phyloP scores from a whole-genome alignment of 331 rosid species.

The Cydonia oblonga region DNA sequence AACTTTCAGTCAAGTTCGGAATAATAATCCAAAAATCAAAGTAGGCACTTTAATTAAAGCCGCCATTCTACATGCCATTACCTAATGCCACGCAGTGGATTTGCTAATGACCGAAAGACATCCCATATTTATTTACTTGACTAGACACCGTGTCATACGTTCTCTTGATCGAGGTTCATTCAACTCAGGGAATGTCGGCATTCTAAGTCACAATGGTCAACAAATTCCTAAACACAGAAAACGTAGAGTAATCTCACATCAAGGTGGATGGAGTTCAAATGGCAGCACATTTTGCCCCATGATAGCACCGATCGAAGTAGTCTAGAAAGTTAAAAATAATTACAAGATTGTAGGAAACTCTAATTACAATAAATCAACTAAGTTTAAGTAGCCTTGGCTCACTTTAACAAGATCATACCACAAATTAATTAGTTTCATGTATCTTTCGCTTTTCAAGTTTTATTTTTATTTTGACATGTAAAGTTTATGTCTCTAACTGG shows the following conservation, averaged over 20 bases:
- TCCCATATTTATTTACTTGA: background rate
- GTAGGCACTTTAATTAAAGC: background rate
- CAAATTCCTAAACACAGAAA: background rate
- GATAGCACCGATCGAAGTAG: background rate
- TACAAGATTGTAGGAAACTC: background rate
- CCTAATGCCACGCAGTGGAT: background rate
- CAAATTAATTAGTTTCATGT: background rate
- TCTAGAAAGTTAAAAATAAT: too few species aligned
- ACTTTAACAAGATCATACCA: background rate
- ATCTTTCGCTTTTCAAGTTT: too few species aligned
- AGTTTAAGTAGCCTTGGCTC: background rate
- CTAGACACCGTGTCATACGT: background rate
- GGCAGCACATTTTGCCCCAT: background rate
- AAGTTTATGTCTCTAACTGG: background rate
- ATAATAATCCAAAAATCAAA: background rate
- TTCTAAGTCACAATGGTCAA: background rate
- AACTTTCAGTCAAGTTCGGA: background rate
- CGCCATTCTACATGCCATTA: background rate
- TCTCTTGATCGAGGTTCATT: background rate
- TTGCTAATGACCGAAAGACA: background rate
- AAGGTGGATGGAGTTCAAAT: background rate
- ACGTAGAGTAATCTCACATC: background rate
- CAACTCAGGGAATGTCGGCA: background rate
- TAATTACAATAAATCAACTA: background rate
- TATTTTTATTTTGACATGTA: background rate